Evolutionary conservation across 2,329 filamentous ascomycete species (phyloP), one percentile per base, ranked within the genome.

Genomic region (Epichloe elymi): DNA sequence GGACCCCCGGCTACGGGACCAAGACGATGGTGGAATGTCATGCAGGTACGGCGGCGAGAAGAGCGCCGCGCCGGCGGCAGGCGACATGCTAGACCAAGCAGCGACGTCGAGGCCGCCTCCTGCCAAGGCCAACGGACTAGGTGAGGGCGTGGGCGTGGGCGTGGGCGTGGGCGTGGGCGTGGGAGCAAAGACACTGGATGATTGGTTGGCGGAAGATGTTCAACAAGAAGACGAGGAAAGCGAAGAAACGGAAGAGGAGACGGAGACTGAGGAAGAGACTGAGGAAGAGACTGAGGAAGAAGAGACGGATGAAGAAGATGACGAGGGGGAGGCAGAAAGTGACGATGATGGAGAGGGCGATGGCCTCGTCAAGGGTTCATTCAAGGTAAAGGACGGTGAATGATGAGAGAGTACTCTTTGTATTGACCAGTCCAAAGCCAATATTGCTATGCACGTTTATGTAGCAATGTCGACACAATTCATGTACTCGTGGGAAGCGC

Each of bases 171-270:
- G 76, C 48, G 80, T 19, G 23, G 23, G 23, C 11, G 64, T 74
- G 1, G 75, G 76, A 48, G 80, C 80, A 40, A 95, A 95, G 76
- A 88, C 84, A 19, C 70, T 98, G 55, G 89, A 97, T 70, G 88
- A 95, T 64, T 97, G 93, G 90, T 73, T 97, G 51, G 88, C 84
- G 4, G 86, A 88, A 61, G 81, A 80, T 42, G 79, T 81, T 15
- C 74, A 72, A 73, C 73, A 75, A 0, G 72, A 76, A 0, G 72
- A 73, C 0, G 73, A 75, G 0, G 74, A 75, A 2, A 74, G 76
- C 7, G 74, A 74, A 0, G 74, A 75, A 0, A 74, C 75, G 1
- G 74, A 76, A 4, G 74, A 74, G 2, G 71, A 73, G 68, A 72
- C 0, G 73, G 75, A 2, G 69, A 70, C 0, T 4, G 73, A 74